Conservation (phyloP, 2,329 filamentous ascomycete species). For the Cladosporium oxysporum region DNA sequence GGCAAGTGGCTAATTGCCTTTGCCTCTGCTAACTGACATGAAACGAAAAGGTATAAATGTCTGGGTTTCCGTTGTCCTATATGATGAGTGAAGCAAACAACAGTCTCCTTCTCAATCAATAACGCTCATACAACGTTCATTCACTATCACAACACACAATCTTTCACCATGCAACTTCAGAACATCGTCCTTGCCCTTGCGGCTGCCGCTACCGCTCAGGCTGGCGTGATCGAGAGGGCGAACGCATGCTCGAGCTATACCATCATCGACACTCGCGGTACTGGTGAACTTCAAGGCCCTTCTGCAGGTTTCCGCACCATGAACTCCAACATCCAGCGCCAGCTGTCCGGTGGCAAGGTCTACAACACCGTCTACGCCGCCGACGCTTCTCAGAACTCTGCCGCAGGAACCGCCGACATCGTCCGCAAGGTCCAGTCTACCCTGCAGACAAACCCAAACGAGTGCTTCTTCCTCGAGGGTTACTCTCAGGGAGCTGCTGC, state of each 20-base stretch:
- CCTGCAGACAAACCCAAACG: conserved; percentile 30
- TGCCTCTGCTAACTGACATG: neutral
- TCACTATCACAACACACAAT: neutral
- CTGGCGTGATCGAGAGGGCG: neutral
- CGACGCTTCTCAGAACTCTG: conserved; percentile 31
- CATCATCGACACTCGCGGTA: conserved; percentile 32
- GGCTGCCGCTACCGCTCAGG: neutral
- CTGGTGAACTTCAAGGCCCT: conserved; percentile 29
- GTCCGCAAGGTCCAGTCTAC: conserved; percentile 36
- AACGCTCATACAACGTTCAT: neutral
- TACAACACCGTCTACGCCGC: conserved; percentile 42
- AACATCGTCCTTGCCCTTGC: conserved; percentile 8
- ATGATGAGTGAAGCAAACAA: neutral
- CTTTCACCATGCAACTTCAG: conserved; percentile 8
- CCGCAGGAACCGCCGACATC: conserved; percentile 36
- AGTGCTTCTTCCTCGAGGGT: conserved; percentile 43
- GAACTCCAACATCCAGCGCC: conserved; percentile 34
- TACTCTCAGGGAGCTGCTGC: conserved; percentile 43
- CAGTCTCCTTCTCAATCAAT: neutral
- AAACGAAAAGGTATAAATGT: neutral
- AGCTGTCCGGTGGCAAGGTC: conserved; percentile 37
- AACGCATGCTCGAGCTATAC: conserved; percentile 21
- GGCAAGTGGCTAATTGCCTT: neutral
- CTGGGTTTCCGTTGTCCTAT: neutral
- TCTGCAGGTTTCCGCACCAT: conserved; percentile 36